phyloP scores from a whole-genome alignment of 345 rosid genomes.

The Rubroshorea leprosula region DNA sequence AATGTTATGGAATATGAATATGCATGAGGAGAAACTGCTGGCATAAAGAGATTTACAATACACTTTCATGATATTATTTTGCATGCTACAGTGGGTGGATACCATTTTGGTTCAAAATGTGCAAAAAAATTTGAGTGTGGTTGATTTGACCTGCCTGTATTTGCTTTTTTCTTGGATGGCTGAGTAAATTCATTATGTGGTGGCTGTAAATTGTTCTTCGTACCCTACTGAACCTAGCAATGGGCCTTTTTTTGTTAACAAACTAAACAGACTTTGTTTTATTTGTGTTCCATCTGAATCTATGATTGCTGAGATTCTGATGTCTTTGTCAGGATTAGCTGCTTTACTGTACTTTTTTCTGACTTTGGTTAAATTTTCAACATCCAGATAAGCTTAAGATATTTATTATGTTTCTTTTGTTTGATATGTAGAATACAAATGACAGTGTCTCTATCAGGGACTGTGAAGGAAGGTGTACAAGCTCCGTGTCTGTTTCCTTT shows the following conservation, averaged over 20 bases:
- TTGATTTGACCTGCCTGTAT: no score
- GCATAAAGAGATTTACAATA: no score
- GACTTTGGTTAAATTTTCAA: constrained; percentile 9
- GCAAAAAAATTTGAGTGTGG: no score
- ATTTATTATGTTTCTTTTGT: constrained; percentile 23
- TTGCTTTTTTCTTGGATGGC: no score
- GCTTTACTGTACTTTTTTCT: background rate
- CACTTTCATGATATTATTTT: no score
- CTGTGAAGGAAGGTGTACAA: constrained; percentile 46
- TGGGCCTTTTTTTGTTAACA: no score
- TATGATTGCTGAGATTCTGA: background rate
- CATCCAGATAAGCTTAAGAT: constrained; percentile 9
- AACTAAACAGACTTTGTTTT: no score
- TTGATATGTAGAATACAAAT: constrained; percentile 64
- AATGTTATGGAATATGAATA: no score
- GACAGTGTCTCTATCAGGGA: constrained; percentile 49
- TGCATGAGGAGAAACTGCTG: no score
- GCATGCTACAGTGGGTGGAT: no score
- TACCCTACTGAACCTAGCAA: background rate
- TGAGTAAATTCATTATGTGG: background rate
- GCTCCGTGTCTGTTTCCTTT: constrained; percentile 61
- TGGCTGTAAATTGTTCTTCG: background rate
- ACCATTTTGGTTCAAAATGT: no score
- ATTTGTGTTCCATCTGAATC: no score
- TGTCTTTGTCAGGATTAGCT: background rate